phyloP scores from a whole-genome alignment of 1,139 yeast species.

The Entelexis paramagnoliae region DNA sequence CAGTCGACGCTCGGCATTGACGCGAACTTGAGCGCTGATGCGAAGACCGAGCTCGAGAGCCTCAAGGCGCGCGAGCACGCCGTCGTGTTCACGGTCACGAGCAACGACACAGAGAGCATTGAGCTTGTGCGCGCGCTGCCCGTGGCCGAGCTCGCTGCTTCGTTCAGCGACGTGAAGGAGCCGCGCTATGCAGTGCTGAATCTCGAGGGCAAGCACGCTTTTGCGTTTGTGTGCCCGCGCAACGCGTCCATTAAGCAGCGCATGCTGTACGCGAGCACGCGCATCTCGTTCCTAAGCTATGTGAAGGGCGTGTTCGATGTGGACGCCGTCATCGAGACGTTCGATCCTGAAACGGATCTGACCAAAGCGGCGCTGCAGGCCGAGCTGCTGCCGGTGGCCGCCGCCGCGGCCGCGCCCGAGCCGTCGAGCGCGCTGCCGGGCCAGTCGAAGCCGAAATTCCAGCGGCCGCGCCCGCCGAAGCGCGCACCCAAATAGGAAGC shows the following conservation, averaged over 20 bases:
- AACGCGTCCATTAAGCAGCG: slow-evolving; percentile 83
- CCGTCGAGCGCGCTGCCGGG: not conserved
- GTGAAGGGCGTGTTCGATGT: slow-evolving; percentile 31
- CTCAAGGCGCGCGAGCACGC: slow-evolving; percentile 25
- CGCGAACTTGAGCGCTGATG: slow-evolving; percentile 17
- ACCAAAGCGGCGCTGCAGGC: not conserved
- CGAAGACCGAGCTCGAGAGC: slow-evolving; percentile 20
- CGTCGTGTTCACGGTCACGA: slow-evolving; percentile 26
- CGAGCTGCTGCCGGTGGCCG: slow-evolving; percentile 8
- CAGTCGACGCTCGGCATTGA: slow-evolving; percentile 19
- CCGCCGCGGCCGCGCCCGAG: slow-evolving; percentile 6
- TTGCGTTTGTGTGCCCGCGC: slow-evolving; percentile 82
- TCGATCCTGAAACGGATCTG: slow-evolving; percentile 28
- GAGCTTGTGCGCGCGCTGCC: slow-evolving; percentile 8
- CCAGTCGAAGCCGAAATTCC: slow-evolving; percentile 14
- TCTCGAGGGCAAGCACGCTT: slow-evolving; percentile 34
- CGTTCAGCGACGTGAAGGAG: slow-evolving; percentile 33
- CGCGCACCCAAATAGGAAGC: slow-evolving; percentile 4
- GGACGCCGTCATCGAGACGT: slow-evolving; percentile 22
- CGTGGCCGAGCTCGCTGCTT: slow-evolving; percentile 25
- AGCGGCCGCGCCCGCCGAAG: slow-evolving; percentile 17
- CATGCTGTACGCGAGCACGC: slow-evolving; percentile 83
- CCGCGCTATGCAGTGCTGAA: slow-evolving; percentile 57
- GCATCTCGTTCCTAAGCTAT: slow-evolving; percentile 52
- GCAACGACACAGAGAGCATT: slow-evolving; percentile 19